Conservation (phyloP, 1,284 basidiomycete genomes). For the Ceratobasidium sp. region DNA sequence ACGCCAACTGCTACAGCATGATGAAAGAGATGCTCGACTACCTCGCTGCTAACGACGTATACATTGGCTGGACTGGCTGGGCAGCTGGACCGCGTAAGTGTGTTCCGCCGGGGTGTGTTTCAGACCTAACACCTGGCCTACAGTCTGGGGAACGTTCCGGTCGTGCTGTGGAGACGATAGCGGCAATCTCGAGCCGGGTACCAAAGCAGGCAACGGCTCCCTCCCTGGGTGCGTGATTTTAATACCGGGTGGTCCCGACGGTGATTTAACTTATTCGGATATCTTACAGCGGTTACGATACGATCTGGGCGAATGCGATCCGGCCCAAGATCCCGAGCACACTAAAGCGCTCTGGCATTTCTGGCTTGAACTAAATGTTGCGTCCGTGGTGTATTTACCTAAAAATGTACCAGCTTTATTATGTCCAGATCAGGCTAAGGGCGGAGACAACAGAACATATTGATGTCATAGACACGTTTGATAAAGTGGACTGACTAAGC, state of each 20-base stretch:
- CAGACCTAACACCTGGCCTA: not conserved
- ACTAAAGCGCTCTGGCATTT: conserved; percentile 51
- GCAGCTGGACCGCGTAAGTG: conserved; percentile 64
- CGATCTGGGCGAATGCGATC: conserved; percentile 62
- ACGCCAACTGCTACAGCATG: conserved; percentile 60
- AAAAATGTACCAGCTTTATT: not conserved
- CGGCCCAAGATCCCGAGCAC: conserved; percentile 60
- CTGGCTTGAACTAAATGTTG: conserved; percentile 40
- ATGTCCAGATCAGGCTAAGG: not conserved
- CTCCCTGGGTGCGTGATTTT: conserved; percentile 50
- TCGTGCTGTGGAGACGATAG: conserved; percentile 64
- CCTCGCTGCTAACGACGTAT: conserved; percentile 61
- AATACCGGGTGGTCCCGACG: not conserved
- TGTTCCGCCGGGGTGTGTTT: not conserved
- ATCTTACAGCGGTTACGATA: conserved; percentile 59
- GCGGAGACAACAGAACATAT: not conserved
- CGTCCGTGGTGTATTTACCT: not conserved
- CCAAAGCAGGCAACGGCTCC: conserved; percentile 53
- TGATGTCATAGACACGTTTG: conserved; percentile 32
- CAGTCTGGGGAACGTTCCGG: conserved; percentile 63
- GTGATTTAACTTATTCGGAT: not conserved
- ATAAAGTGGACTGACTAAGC: conserved; percentile 7
- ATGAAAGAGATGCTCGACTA: conserved; percentile 61
- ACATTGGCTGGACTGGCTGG: conserved; percentile 65
- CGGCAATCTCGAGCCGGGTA: conserved; percentile 63